Base-by-base conservation (phyloP, 176 grass and related monocot genomes). In the Juncus inflexus region DNA sequence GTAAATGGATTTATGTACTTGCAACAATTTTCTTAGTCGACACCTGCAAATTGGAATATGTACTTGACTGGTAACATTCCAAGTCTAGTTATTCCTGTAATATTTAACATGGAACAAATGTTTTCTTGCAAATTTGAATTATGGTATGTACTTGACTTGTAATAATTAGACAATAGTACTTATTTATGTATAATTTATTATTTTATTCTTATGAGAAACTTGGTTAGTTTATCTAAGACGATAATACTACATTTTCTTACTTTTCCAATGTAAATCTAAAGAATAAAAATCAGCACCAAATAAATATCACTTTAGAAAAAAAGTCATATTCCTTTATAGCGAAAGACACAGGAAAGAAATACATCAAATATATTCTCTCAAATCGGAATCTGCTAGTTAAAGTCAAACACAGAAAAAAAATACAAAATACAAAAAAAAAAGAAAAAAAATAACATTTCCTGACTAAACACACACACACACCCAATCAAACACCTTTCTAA, bases 321-420 rank as follows among this genome's bases (percentile, higher is more conserved):
- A 70, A 70, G 67, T 58, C 52, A 70, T 70, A 70, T 70, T 70
- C 49, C 67, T 70, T 70, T 70, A 36, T 57, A 70, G 37, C 67
- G 56, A 55, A 70, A 70, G 58, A 69, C 83, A 69, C 74, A 67
- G 45, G 73, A 28, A 28, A 28, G 19, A 65, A 57, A n/a, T 52
- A 74, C 14, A 52, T 64, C 68, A 61, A 72, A 42, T 28, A 40
- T 72, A 55, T 37, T 61, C 68, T 77, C 52, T 10, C 66, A 77
- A 62, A 69, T 65, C 9, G 37, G 55, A 36, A 69, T 62, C 71
- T 42, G 35, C 73, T 77, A 47, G 10, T 59, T 63, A 75, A 41
- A 64, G 66, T 78, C 66, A 63, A 59, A 81, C 75, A 76, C 69
- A 76, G 60, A 64, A 54, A 28, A 36, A 52, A 79, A 79, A 62